Percentiles rank a stretch among this genome's conserved stretches.
Evolutionary conservation across 768 basidiomycete species (phyloP).

Genomic region (Neoboletus magnificus): DNA sequence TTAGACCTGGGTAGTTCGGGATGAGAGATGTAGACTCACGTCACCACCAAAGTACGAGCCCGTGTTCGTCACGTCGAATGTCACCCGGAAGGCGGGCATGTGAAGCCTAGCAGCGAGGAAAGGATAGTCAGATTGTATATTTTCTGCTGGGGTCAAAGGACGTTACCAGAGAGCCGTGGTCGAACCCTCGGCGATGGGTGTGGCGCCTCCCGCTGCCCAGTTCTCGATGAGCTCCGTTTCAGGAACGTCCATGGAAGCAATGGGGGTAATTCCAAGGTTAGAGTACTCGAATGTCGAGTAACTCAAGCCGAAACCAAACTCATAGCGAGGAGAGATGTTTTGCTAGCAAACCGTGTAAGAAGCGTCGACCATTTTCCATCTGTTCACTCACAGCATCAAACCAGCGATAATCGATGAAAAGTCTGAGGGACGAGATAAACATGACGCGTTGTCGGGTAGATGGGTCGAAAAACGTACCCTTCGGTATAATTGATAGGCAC

Average conservation of each 20-base stretch:
- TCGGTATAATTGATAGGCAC: slow-evolving; percentile 64
- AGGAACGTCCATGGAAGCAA: slow-evolving; percentile 35
- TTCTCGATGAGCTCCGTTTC: slow-evolving; percentile 35
- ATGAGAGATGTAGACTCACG: too few relatives aligned
- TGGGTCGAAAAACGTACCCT: slow-evolving; percentile 16
- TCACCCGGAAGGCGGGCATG: slow-evolving; percentile 57
- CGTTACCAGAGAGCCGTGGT: slow-evolving; percentile 57
- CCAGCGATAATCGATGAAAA: slow-evolving; percentile 70
- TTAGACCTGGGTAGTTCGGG: too few relatives aligned
- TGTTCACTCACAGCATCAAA: slow-evolving; percentile 59
- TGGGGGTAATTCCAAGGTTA: slow-evolving; percentile 45
- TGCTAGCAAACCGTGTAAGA: slow-evolving; percentile 34
- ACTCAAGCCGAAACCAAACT: slow-evolving; percentile 87
- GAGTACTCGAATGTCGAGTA: slow-evolving; percentile 82
- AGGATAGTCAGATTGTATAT: background rate
- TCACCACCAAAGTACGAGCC: slow-evolving; percentile 64
- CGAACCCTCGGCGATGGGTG: slow-evolving; percentile 53
- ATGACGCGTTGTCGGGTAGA: background rate
- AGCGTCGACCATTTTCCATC: background rate
- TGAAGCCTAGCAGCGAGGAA: slow-evolving; percentile 48
- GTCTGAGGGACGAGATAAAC: slow-evolving; percentile 24
- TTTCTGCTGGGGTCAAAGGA: background rate
- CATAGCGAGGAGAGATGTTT: slow-evolving; percentile 75
- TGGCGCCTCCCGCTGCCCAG: slow-evolving; percentile 61
- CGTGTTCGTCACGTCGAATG: slow-evolving; percentile 64